Percentiles rank a stretch among this genome's conserved stretches.
phyloP scores from a whole-genome alignment of 2,329 filamentous ascomycete species.

The Clonostachys sp. region DNA sequence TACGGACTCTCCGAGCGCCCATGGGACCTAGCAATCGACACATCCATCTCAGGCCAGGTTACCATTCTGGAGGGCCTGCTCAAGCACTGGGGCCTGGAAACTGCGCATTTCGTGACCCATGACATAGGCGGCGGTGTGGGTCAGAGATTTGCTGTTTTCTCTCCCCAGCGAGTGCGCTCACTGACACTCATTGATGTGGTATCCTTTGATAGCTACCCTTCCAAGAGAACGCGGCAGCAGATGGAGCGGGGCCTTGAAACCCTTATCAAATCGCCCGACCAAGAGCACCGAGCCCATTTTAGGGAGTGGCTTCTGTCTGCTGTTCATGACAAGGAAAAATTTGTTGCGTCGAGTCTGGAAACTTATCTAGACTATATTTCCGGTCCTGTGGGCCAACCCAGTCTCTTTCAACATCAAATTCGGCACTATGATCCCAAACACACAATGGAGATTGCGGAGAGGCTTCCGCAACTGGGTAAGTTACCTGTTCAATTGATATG shows the following conservation, averaged over 20 bases:
- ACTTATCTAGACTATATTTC: slow-evolving; percentile 21
- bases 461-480: slow-evolving; percentile 12
- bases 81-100: slow-evolving; percentile 14
- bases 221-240: slow-evolving; percentile 18
- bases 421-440: slow-evolving; percentile 24
- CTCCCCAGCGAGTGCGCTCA: slow-evolving; percentile 10
- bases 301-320: slow-evolving; percentile 15
- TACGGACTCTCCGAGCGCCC: slow-evolving; percentile 23
- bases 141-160: slow-evolving; percentile 17
- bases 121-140: slow-evolving; percentile 23
- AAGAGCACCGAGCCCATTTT: slow-evolving; percentile 16
- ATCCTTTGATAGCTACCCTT: slow-evolving; percentile 25
- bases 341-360: slow-evolving; percentile 12
- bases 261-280: slow-evolving; percentile 12
- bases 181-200: slow-evolving; percentile 21
- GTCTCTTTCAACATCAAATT: slow-evolving; percentile 24
- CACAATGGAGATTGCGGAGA: slow-evolving; percentile 18
- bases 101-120: slow-evolving; percentile 16
- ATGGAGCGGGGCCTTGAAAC: slow-evolving; percentile 18
- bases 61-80: slow-evolving; percentile 17
- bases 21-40: slow-evolving; percentile 16
- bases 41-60: slow-evolving; percentile 23
- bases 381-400: slow-evolving; percentile 20
- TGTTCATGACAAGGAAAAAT: slow-evolving; percentile 8
- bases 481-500: slow-evolving; percentile 14